Evolutionary conservation across 2,329 filamentous ascomycete genomes (phyloP).

Genomic region (Calonectria pseudoturangicola): DNA sequence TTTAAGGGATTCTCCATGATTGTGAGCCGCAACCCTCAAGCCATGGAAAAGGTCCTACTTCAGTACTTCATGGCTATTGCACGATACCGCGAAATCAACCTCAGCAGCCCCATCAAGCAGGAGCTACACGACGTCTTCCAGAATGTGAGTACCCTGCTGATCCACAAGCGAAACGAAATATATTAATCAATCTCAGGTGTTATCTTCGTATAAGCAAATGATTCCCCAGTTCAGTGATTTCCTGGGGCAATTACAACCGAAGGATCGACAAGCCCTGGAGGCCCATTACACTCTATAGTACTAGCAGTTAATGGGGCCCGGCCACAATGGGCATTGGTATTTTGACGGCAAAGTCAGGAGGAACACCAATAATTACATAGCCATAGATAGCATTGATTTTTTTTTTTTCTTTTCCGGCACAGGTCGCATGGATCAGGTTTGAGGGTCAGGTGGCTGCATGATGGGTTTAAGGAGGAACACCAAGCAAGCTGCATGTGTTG

Average conservation of each 20-base stretch:
- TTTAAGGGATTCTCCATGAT: constrained; percentile 92
- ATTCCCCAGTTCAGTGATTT: constrained; percentile 77
- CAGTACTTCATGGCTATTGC: constrained; percentile 91
- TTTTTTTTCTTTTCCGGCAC: constrained; percentile 47
- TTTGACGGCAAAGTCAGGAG: constrained; percentile 36
- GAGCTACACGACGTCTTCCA: constrained; percentile 84
- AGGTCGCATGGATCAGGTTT: constrained; percentile 50
- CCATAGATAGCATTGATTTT: constrained; percentile 57
- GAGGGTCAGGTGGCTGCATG: constrained; percentile 47
- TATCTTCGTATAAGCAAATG: constrained; percentile 74
- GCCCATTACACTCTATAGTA: constrained; percentile 67
- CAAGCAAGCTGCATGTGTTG: constrained; percentile 42
- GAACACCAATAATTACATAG: constrained; percentile 53
- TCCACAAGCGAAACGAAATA: neutral
- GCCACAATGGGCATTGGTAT: constrained; percentile 26
- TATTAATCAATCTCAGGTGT: constrained; percentile 61
- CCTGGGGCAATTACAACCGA: constrained; percentile 68
- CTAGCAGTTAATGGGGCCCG: constrained; percentile 14
- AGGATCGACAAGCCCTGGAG: constrained; percentile 70
- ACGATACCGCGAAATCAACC: constrained; percentile 79
- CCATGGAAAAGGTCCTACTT: constrained; percentile 90
- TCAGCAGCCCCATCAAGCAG: constrained; percentile 76
- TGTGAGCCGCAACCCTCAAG: constrained; percentile 89
- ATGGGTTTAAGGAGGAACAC: constrained; percentile 35
- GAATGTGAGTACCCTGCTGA: constrained; percentile 73